Evolutionary conservation across 352 stramenopile genomes (phyloP).

Genomic region (Thraustochytrium striatum): DNA sequence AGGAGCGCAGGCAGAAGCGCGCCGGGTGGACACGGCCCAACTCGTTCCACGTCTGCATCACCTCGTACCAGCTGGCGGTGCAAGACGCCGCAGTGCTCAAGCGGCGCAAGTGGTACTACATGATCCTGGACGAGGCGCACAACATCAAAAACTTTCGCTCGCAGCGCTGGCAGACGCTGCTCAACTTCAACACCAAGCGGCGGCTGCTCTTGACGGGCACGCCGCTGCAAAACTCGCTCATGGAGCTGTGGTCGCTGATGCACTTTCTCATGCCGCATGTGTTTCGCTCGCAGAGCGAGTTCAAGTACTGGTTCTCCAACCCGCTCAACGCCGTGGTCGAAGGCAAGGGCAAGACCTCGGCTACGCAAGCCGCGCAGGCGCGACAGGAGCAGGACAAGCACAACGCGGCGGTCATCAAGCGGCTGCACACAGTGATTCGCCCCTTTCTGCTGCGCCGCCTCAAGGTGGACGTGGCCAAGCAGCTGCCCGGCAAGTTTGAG

Average conservation of each 20-base stretch:
- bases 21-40: conserved; percentile 92
- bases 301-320: conserved; percentile 76
- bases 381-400: conserved; percentile 37
- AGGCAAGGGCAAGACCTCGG: conserved; percentile 52
- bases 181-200: conserved; percentile 93
- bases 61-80: conserved; percentile 95
- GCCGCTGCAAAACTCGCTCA: conserved; percentile 86
- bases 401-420: conserved; percentile 67
- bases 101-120: conserved; percentile 97
- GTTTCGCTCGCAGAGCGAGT: conserved; percentile 74
- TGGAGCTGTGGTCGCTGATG: conserved; percentile 96
- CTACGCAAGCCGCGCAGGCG: conserved; percentile 13
- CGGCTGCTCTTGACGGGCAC: conserved; percentile 59
- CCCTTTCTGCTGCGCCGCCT: conserved; percentile 93
- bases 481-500: conserved; percentile 94
- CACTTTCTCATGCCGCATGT: conserved; percentile 99
- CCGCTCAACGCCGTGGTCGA: conserved; percentile 80
- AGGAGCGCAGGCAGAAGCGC: conserved; percentile 83
- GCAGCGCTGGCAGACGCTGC: conserved; percentile 94
- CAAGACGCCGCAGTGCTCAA: conserved; percentile 95
- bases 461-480: conserved; percentile 96
- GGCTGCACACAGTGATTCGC: conserved; percentile 94
- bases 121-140: conserved; percentile 98
- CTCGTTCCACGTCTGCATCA: conserved; percentile 96
- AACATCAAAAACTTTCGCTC: conserved; percentile 99